Percentiles rank a stretch among this genome's conserved stretches.
These are phyloP conservation scores for Vaccinium corymbosum DNA, from an alignment of 148 eudicot species.

Conservation along the genomic window DNA sequence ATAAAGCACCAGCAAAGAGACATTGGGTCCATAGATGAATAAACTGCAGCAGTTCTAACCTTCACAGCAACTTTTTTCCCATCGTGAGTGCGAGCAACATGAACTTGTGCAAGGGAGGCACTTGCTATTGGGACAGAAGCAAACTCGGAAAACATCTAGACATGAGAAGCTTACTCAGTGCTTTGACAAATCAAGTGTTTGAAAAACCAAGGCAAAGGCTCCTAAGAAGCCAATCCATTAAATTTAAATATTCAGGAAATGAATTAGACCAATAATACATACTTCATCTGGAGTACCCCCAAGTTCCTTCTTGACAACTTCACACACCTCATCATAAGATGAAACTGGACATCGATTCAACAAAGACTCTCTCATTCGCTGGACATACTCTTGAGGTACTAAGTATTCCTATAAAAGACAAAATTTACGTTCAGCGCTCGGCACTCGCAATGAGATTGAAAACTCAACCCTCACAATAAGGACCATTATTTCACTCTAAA, in stretches of 20 bases:
- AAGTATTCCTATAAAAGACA: constrained; percentile 65
- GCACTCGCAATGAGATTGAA: not conserved
- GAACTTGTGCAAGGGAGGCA: constrained; percentile 99
- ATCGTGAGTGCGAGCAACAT: constrained; percentile 65
- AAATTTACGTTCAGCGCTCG: constrained; percentile 2
- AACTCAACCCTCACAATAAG: not conserved
- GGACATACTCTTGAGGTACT: constrained; percentile 82
- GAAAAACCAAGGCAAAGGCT: not conserved
- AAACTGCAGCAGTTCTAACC: constrained; percentile 40
- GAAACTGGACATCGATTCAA: constrained; percentile 90
- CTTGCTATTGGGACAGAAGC: constrained; percentile 96
- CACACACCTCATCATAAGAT: constrained; percentile 83
- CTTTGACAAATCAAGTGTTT: constrained; percentile 1
- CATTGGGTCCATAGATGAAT: not conserved
- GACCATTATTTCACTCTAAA: not conserved
- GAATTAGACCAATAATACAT: constrained; percentile 24
- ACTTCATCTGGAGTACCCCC: constrained; percentile 93
- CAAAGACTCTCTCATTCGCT: constrained; percentile 82
- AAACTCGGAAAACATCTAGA: constrained; percentile 79
- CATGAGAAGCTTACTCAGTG: constrained; percentile 22
- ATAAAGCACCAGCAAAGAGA: not conserved
- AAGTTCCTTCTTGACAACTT: constrained; percentile 80
- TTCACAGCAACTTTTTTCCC: constrained; percentile 98
- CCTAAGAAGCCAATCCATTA: constrained; percentile 12
- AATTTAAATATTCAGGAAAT: not conserved